Evolutionary conservation across 768 basidiomycete genomes (phyloP).

Genomic region (Amanita inopinata): DNA sequence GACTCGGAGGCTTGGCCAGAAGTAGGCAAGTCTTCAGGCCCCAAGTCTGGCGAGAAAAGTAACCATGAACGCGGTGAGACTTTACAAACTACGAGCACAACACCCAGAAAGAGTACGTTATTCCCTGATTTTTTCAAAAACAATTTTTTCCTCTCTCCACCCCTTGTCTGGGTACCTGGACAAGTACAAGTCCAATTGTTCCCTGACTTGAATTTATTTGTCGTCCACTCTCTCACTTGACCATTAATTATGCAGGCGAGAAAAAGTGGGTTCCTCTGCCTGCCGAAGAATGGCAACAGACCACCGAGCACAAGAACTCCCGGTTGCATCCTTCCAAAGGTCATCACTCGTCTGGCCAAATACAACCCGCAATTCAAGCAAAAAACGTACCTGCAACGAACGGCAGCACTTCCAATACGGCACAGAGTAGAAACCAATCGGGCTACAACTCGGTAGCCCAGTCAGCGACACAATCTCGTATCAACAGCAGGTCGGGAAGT

Average conservation of each 20-base stretch:
- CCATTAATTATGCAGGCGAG: slow-evolving; percentile 10
- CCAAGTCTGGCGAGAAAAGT: not conserved
- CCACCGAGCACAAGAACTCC: slow-evolving; percentile 11
- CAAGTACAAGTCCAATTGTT: not conserved
- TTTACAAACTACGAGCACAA: slow-evolving; percentile 1
- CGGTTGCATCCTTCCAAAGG: not conserved
- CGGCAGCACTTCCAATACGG: not conserved
- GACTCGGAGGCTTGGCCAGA: slow-evolving; percentile 37
- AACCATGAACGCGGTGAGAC: not conserved
- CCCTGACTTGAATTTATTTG: not conserved
- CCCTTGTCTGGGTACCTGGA: not conserved
- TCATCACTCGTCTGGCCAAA: slow-evolving; percentile 5
- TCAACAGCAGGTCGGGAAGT: slow-evolving; percentile 36
- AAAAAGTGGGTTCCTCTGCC: slow-evolving; percentile 20
- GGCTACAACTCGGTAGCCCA: slow-evolving; percentile 20
- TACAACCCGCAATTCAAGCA: not conserved
- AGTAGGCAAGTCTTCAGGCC: slow-evolving; percentile 23
- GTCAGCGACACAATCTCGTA: slow-evolving; percentile 31
- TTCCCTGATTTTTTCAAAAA: slow-evolving; percentile 1
- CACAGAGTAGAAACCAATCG: slow-evolving; percentile 18
- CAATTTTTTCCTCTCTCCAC: slow-evolving; percentile 7
- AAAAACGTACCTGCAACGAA: not conserved
- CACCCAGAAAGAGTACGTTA: slow-evolving; percentile 20
- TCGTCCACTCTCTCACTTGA: slow-evolving; percentile 1
- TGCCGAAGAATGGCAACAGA: slow-evolving; percentile 15